Evolutionary conservation across 768 basidiomycete species (phyloP).

Genomic region (Auriscalpium microsporum): DNA sequence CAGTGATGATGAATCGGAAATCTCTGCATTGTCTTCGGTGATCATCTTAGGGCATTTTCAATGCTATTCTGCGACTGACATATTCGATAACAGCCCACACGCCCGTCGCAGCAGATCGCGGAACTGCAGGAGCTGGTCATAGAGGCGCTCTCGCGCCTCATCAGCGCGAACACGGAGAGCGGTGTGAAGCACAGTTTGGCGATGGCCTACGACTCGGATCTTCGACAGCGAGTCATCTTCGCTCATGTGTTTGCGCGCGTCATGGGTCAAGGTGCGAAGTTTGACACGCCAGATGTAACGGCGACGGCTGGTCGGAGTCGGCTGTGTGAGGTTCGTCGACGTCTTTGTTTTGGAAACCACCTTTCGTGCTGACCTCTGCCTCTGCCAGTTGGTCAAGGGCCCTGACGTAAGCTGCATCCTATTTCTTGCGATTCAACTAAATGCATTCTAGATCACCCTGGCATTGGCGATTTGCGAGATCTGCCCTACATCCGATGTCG

Average conservation of each 20-base stretch:
- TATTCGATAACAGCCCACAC: constrained; percentile 9
- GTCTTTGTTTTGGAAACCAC: background rate
- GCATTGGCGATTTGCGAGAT: constrained; percentile 84
- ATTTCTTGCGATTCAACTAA: background rate
- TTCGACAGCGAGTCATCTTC: constrained; percentile 67
- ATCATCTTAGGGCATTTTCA: background rate
- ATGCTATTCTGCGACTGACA: background rate
- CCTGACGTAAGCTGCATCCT: constrained; percentile 46
- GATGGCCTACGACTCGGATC: constrained; percentile 67
- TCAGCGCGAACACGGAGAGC: constrained; percentile 77
- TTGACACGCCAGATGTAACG: constrained; percentile 46
- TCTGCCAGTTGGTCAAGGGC: constrained; percentile 56
- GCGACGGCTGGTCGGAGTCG: constrained; percentile 20
- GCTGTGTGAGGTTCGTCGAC: constrained; percentile 25
- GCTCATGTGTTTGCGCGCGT: constrained; percentile 79
- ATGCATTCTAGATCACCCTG: constrained; percentile 49
- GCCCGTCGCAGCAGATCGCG: constrained; percentile 17
- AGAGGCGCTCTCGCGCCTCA: constrained; percentile 70
- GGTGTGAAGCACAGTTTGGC: constrained; percentile 84
- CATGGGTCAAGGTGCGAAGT: constrained; percentile 71
- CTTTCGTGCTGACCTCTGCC: background rate
- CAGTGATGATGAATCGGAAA: constrained; percentile 20
- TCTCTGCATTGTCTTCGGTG: constrained; percentile 19
- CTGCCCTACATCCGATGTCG: constrained; percentile 71
- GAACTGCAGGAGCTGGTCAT: constrained; percentile 73